Evolutionary conservation across 2,329 filamentous ascomycete genomes (phyloP), one percentile per base, ranked within the genome.

Genomic region (Fusarium papillatum): DNA sequence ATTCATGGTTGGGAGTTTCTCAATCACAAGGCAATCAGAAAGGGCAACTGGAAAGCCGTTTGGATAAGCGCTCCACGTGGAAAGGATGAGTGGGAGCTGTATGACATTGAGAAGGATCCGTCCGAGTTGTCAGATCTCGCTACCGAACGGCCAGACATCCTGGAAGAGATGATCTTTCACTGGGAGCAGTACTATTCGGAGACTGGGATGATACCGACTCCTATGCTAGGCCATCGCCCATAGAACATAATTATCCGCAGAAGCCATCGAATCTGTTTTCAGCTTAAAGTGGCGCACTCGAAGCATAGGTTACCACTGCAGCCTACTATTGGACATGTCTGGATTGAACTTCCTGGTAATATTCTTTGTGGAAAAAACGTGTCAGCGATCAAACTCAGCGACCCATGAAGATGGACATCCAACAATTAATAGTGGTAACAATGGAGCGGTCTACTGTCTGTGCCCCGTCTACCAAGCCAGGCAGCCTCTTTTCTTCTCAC

Each of bases 1-100:
- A 86, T 90, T 39, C 72, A 67, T 43, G 90, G 89, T 13, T 91
- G 89, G 89, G 90, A 91, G 70, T 87, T 88, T 0, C 90, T 87
- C 74, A 89, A 89, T 0, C 85, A 87, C 2, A 66, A 73, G 1
- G 90, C 90, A 0, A 85, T 91, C 11, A 88, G 89, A 34, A 87
- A 87, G 59, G 89, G 87, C 11, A 85, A 88, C 68, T 91, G 87
- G 86, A 91, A 91, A 75, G 88, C 88, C 4, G 85, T 90, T 34
- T 90, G 87, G 76, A 88, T 91, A 43, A 88, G 53, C 17, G 26
- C 59, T 2, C 68, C 71, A 1, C 57, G 63, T 16, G 68, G 70
- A 16, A 66, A 67, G 19, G 65, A 63, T 29, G 53, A n/a, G 31
- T 73, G 71, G 71, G 68, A 71, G 64, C 41, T 73, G 38, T 73